Conservation (phyloP, 1,139 yeast species). For the Kurtzmaniella natalensis region DNA sequence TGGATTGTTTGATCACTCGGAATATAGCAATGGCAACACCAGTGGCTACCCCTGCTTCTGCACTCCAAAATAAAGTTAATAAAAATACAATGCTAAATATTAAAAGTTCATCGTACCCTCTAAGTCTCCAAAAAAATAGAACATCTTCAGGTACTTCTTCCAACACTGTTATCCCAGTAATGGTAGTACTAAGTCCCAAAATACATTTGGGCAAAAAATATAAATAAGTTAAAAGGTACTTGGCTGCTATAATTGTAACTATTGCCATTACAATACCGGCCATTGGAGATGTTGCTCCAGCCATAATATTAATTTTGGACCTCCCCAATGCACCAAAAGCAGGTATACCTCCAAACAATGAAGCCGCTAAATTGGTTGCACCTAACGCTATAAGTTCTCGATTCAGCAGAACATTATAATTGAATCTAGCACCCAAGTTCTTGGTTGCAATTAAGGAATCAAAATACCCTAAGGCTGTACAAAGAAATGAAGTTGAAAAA, state of each 20-base stretch:
- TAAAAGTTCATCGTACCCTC: conserved; percentile 29
- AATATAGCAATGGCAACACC: conserved; percentile 27
- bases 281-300: conserved; percentile 34
- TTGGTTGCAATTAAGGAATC: conserved; percentile 33
- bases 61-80: conserved; percentile 28
- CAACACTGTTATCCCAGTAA: conserved; percentile 31
- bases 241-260: conserved; percentile 19
- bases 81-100: conserved; percentile 21
- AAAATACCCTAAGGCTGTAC: conserved; percentile 30
- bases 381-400: conserved; percentile 33
- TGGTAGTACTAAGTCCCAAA: conserved; percentile 30
- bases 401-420: conserved; percentile 29
- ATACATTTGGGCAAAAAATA: conserved; percentile 31
- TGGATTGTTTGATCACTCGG: conserved; percentile 24
- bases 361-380: conserved; percentile 21
- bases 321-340: conserved; percentile 37
- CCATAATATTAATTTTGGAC: conserved; percentile 28
- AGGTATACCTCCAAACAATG: conserved; percentile 30
- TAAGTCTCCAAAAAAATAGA: conserved; percentile 23
- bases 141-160: conserved; percentile 31
- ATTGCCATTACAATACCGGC: conserved; percentile 25
- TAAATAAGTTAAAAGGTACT: conserved; percentile 22
- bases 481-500: conserved; percentile 26
- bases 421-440: conserved; percentile 27
- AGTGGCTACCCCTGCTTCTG: conserved; percentile 28